Conservation (phyloP, 306 rosid genomes). For the Rosa chinensis region DNA sequence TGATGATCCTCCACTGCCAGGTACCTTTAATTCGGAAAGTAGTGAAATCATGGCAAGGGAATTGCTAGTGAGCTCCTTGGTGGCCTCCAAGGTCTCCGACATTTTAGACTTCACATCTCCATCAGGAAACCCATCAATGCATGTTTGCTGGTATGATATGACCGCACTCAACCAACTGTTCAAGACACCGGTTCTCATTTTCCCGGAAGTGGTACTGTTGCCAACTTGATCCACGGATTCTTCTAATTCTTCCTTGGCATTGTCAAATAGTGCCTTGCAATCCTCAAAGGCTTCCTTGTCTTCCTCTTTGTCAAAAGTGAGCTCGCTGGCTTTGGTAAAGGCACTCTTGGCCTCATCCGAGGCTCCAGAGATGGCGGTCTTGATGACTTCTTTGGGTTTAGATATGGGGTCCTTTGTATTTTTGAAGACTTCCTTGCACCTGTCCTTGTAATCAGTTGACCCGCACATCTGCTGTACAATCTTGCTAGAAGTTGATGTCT, state of each 20-base stretch:
- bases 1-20: background rate
- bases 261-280: slow-evolving; percentile 47
- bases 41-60: slow-evolving; percentile 60
- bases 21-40: slow-evolving; percentile 28
- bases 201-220: background rate
- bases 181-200: slow-evolving; percentile 35
- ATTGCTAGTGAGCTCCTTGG: slow-evolving; percentile 66
- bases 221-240: slow-evolving; percentile 27
- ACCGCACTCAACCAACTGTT: slow-evolving; percentile 88
- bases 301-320: slow-evolving; percentile 35
- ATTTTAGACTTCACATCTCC: slow-evolving; percentile 52
- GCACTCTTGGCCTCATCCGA: slow-evolving; percentile 45
- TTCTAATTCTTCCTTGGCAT: slow-evolving; percentile 54
- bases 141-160: slow-evolving; percentile 65
- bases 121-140: slow-evolving; percentile 73
- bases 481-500: slow-evolving; percentile 10
- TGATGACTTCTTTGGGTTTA: slow-evolving; percentile 59
- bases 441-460: slow-evolving; percentile 46
- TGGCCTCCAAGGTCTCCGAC: slow-evolving; percentile 26
- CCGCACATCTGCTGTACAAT: slow-evolving; percentile 45
- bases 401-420: slow-evolving; percentile 4
- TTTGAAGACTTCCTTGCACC: slow-evolving; percentile 48
- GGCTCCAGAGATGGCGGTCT: slow-evolving; percentile 38
- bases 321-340: slow-evolving; percentile 14
- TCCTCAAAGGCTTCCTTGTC: slow-evolving; percentile 72